Base-by-base conservation (phyloP, 441 rosid species). In the Oxalis stricta region DNA sequence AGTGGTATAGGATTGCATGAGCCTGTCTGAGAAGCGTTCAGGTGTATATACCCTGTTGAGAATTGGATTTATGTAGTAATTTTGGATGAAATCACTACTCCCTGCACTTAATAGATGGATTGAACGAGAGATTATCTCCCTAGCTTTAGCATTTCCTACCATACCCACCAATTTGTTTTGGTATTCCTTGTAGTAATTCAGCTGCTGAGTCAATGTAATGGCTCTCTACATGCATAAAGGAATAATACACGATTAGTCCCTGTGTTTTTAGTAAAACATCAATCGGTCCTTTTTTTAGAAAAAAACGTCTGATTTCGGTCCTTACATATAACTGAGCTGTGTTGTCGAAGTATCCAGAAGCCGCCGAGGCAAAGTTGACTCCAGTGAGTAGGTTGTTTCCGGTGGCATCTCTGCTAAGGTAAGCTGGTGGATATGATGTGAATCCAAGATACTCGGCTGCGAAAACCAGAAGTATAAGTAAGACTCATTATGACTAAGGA, bases 371-470 rank as follows among this genome's bases (percentile, higher is more conserved):
- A 44, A 91, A 91, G 76, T 83, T 91, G 50, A 69, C 93, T 30
- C 94, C 99, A 1, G 58, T 75, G 43, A 83, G 57, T 53, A 83
- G 60, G 48, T 59, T 66, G 15, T 61, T 50, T 40, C 76, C 83
- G 8, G 41, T 60, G 43, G 91, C 86, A 39, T 81, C 82, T 50
- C 46, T 70, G 69, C 84, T 77, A 37, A 86, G 88, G 74, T 73
- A 75, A 33, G 99, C 82, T 35, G 88, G 81, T 46, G 72, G 96
- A 67, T 83, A 83, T 30, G 93, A 47, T 33, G 77, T 65, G 60
- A 91, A 91, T 12, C 96, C 99, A 4, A 85, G 83, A 61, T 52
- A 73, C 75, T 91, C 96, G 53, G 95, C 95, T 91, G 84, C 54
- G 23, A 40, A 58, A n/a, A n/a, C n/a, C n/a, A n/a, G n/a, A n/a